These are phyloP conservation scores for Exophiala bonariae DNA, from an alignment of 2,329 filamentous ascomycete genomes.

Conservation along the genomic window DNA sequence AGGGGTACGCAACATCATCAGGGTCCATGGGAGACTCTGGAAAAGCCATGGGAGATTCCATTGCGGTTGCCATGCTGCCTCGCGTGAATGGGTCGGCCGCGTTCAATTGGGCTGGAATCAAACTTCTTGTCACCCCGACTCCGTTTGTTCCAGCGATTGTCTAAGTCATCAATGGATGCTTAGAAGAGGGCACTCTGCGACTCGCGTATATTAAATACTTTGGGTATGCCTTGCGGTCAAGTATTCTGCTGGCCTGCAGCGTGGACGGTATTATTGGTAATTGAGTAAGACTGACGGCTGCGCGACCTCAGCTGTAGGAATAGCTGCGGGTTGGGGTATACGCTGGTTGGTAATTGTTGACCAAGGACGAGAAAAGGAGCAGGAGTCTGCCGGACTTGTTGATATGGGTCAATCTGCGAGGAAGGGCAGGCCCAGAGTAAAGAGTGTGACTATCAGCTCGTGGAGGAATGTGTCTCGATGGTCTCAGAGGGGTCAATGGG, in stretches of 20 bases:
- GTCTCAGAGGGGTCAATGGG: slow-evolving; percentile 3
- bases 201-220: not conserved
- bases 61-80: slow-evolving; percentile 51
- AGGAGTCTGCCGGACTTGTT: not conserved
- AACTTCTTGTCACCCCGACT: too few relatives aligned
- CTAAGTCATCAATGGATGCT: not conserved
- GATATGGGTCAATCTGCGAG: not conserved
- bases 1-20: slow-evolving; percentile 79
- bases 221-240: slow-evolving; percentile 2
- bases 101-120: too few relatives aligned
- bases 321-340: not conserved
- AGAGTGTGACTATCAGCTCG: slow-evolving; percentile 19
- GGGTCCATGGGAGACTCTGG: slow-evolving; percentile 67
- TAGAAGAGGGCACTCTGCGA: not conserved
- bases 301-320: not conserved
- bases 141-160: not conserved
- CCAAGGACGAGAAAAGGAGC: not conserved
- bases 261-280: slow-evolving; percentile 8
- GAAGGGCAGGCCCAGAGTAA: slow-evolving; percentile 2
- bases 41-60: slow-evolving; percentile 57
- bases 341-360: not conserved
- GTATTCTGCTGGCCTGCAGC: slow-evolving; percentile 18
- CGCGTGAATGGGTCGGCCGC: not conserved
- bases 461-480: slow-evolving; percentile 5
- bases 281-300: too few relatives aligned